Percentiles rank a stretch among this genome's conserved stretches.
Conservation (phyloP, 169 alveolate genomes). For the Plasmodium gonderi region DNA sequence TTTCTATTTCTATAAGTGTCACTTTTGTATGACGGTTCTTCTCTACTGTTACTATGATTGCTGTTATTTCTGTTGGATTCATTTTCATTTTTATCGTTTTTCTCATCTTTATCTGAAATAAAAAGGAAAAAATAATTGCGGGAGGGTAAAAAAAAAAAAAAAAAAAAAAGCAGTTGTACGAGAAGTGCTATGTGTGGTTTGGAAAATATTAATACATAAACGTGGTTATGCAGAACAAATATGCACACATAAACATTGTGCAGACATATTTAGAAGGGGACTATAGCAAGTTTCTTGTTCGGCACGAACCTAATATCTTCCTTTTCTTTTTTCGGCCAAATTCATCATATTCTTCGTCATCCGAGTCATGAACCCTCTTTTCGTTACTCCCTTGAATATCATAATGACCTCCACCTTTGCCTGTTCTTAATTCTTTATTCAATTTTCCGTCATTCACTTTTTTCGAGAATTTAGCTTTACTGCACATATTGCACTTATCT, state of each 20-base stretch:
- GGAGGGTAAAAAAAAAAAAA: constrained; percentile 9
- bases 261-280: too few relatives aligned
- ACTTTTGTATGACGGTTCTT: neutral
- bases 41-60: constrained; percentile 3
- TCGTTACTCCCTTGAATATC: constrained; percentile 84
- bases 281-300: neutral
- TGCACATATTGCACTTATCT: constrained; percentile 86
- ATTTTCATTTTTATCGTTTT: constrained; percentile 1
- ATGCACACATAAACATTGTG: neutral
- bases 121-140: too few relatives aligned
- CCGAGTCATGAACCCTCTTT: constrained; percentile 83
- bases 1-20: neutral
- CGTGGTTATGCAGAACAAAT: neutral
- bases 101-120: constrained; percentile 19
- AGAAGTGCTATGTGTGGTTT: neutral
- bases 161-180: neutral
- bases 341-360: constrained; percentile 86
- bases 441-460: constrained; percentile 12
- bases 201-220: neutral
- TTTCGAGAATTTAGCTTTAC: constrained; percentile 62
- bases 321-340: constrained; percentile 84
- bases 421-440: constrained; percentile 80
- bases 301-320: constrained; percentile 34
- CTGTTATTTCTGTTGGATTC: neutral
- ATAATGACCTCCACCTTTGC: constrained; percentile 88